Base-by-base conservation (phyloP, 148 eudicot genomes). In the Amaranthus hypochondriacus region DNA sequence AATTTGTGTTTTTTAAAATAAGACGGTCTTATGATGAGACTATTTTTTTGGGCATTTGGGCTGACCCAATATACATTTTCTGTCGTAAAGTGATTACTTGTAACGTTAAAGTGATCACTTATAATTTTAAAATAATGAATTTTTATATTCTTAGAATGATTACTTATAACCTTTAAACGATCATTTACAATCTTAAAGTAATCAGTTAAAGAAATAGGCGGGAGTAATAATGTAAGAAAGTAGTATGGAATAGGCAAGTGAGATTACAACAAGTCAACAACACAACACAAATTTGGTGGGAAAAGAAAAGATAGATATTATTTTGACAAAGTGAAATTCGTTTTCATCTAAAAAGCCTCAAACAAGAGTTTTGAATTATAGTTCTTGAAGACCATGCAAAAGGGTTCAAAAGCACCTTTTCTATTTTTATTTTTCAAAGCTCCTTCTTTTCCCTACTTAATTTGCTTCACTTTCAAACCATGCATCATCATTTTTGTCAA, bases 301-400 rank as follows among this genome's bases (percentile, higher is more conserved):
- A 75, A 5, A 49, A 48, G 56, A 57, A 28, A 48, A 48, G 56
- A 57, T 39, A 48, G 56, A 56, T 28, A 68, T 1, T 54, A 48
- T 59, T 76, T 28, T 76, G 46, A 69, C 47, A 49, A 68, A 75
- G 67, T 62, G 15, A 47, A 39, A n/a, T 59, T 52, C 21, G 3
- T 42, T 72, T n/a, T 48, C 58, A 13, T 49, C 56, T 60, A 48
- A 78, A 78, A 78, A 73, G 81, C 61, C 67, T 44, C 73, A 78
- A 28, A 78, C 63, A 11, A 60, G 51, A 59, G 81, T 67, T 73
- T 73, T 49, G 11, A 65, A 77, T 66, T 64, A 72, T 72, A 67
- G 18, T 78, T 61, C 81, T 78, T 61, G 81, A 50, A 78, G 81
- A 78, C 81, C 77, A 78, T 73, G 81, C 81, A 78, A 78, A 78